phyloP scores from a whole-genome alignment of 768 basidiomycete genomes.

The Russula dissimulans region DNA sequence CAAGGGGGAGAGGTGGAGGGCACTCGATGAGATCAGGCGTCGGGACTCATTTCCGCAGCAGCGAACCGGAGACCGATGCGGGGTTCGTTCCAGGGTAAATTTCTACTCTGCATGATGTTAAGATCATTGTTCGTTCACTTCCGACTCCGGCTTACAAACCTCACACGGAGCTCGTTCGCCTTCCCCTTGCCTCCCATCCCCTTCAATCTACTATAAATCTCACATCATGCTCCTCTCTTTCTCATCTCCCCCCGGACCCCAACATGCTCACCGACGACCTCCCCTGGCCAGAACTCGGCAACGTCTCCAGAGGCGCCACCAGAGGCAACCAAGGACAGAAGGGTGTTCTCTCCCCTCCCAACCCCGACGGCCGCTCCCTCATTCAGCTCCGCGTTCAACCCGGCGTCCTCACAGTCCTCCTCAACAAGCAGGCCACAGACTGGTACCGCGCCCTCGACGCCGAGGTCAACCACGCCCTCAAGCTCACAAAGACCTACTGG shows the following conservation, averaged over 20 bases:
- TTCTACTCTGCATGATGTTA: neutral
- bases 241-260: slow-evolving; percentile 11
- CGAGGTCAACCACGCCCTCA: slow-evolving; percentile 73
- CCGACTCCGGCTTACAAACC: neutral
- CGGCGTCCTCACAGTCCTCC: slow-evolving; percentile 64
- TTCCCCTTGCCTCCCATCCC: neutral
- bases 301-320: slow-evolving; percentile 76
- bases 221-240: neutral
- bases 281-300: slow-evolving; percentile 80
- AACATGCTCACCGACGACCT: slow-evolving; percentile 58
- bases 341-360: slow-evolving; percentile 61
- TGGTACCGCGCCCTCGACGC: slow-evolving; percentile 74
- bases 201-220: slow-evolving; percentile 12
- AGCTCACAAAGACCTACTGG: slow-evolving; percentile 82
- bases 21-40: too few species aligned
- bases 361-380: slow-evolving; percentile 64
- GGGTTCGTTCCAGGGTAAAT: too few species aligned
- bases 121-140: neutral
- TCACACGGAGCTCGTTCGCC: neutral
- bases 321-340: slow-evolving; percentile 83
- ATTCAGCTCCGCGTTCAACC: slow-evolving; percentile 80
- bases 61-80: neutral
- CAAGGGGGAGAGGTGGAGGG: too few species aligned
- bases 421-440: slow-evolving; percentile 70
- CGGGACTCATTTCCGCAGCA: neutral